phyloP scores from a whole-genome alignment of 176 grass and related monocot species.

The Raddia guianensis region DNA sequence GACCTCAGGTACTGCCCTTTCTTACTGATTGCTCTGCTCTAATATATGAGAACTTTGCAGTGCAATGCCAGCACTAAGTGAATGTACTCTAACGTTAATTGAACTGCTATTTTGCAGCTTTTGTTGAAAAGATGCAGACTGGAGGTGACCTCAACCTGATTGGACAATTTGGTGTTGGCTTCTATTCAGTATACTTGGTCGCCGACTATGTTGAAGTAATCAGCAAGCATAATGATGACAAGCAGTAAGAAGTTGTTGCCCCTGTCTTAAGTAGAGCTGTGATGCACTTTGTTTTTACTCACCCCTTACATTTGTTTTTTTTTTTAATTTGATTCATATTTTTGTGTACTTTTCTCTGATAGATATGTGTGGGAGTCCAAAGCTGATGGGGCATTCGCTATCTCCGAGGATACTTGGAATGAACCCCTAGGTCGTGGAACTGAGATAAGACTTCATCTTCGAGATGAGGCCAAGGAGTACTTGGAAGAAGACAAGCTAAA shows the following conservation, averaged over 20 bases:
- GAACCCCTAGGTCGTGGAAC: constrained; percentile 95
- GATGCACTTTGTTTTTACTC: background rate
- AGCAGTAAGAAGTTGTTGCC: constrained; percentile 60
- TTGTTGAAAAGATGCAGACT: constrained; percentile 91
- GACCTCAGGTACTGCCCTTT: constrained; percentile 63
- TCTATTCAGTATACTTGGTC: constrained; percentile 97
- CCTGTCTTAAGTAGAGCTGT: background rate
- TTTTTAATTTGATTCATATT: background rate
- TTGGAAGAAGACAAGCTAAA: constrained; percentile 93
- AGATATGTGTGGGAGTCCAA: constrained; percentile 98
- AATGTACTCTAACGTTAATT: constrained; percentile 17
- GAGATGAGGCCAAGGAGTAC: constrained; percentile 93
- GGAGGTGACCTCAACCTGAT: constrained; percentile 92
- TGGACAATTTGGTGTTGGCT: constrained; percentile 98
- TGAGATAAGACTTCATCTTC: constrained; percentile 93
- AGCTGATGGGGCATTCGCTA: constrained; percentile 90
- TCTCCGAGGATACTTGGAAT: constrained; percentile 96
- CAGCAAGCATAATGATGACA: constrained; percentile 99
- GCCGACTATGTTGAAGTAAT: constrained; percentile 99
- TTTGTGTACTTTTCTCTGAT: constrained; percentile 23
- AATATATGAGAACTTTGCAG: background rate
- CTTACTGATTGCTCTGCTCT: background rate
- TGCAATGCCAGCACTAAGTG: background rate
- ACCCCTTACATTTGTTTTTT: background rate
- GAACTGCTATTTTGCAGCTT: constrained; percentile 57